Percentiles rank a stretch among this genome's conserved stretches.
Evolutionary conservation across 1,139 yeast species (phyloP).

Genomic region (Debaryomycetaceae sp.): DNA sequence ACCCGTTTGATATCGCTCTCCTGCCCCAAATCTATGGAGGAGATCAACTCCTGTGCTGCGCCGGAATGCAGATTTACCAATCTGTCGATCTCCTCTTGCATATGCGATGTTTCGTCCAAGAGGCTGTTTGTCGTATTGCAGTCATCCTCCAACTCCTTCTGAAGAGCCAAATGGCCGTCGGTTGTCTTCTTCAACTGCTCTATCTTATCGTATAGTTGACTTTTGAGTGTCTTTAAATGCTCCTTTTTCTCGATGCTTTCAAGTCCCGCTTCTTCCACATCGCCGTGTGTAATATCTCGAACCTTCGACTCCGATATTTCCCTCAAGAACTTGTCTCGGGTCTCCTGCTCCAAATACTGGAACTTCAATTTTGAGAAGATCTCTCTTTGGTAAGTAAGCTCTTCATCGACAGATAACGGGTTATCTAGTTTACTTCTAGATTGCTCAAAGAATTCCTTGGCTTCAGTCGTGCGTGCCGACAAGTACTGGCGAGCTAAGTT

Average conservation of each 20-base stretch:
- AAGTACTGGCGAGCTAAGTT: neutral
- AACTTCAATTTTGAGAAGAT: constrained; percentile 52
- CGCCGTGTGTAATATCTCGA: constrained; percentile 16
- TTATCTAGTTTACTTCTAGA: constrained; percentile 11
- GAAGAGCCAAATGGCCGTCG: constrained; percentile 15
- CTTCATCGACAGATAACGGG: constrained; percentile 29
- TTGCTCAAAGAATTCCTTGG: constrained; percentile 12
- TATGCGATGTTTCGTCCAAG: constrained; percentile 13
- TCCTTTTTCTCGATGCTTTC: constrained; percentile 16
- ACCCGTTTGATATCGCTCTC: neutral
- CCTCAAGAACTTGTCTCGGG: constrained; percentile 58
- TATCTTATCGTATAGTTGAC: constrained; percentile 15
- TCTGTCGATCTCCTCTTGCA: constrained; percentile 18
- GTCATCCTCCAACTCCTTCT: constrained; percentile 13
- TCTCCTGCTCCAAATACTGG: constrained; percentile 63
- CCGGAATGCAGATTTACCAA: constrained; percentile 8
- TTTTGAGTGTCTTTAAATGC: constrained; percentile 17
- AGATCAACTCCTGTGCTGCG: constrained; percentile 7
- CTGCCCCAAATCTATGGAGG: constrained; percentile 5
- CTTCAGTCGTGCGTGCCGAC: neutral
- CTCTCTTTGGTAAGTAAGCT: constrained; percentile 31
- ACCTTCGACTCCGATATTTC: constrained; percentile 11
- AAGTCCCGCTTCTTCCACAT: constrained; percentile 14
- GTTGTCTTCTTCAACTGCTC: constrained; percentile 16
- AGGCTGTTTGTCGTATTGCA: constrained; percentile 8